Percentiles rank a stretch among this genome's conserved stretches.
Evolutionary conservation across 495 filamentous ascomycete species (phyloP).

Genomic region (Penicillium odoratum): DNA sequence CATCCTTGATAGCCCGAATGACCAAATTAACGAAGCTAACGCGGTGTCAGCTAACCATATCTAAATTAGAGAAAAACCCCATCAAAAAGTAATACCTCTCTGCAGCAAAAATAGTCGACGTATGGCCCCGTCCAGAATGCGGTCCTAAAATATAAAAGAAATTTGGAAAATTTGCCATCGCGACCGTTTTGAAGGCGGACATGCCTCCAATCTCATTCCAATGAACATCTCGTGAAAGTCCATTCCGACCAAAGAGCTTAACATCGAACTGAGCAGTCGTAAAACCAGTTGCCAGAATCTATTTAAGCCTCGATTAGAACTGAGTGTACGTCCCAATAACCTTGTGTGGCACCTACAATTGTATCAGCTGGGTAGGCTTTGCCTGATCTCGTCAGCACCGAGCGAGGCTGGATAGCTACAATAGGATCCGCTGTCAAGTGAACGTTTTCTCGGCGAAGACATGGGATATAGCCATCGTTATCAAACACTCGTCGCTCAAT

Average conservation of each 20-base stretch:
- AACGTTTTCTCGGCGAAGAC: slow-evolving; percentile 15
- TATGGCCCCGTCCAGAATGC: no score
- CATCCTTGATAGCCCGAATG: no score
- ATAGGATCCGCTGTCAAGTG: slow-evolving; percentile 17
- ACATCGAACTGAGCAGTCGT: slow-evolving; percentile 14
- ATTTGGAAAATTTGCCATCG: no score
- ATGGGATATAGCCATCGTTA: slow-evolving; percentile 11
- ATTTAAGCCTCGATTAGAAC: no score
- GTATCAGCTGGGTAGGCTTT: slow-evolving; percentile 11
- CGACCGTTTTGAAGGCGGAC: no score
- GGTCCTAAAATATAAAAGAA: no score
- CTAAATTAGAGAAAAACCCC: no score
- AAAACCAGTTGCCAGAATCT: slow-evolving; percentile 16
- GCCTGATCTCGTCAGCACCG: slow-evolving; percentile 18
- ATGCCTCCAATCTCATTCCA: slow-evolving; percentile 4
- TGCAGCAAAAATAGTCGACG: no score
- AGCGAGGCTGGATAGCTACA: slow-evolving; percentile 6
- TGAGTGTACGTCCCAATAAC: no score
- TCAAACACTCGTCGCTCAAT: slow-evolving; percentile 21
- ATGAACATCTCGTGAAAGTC: slow-evolving; percentile 9
- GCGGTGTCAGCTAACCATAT: no score
- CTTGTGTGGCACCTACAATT: slow-evolving; percentile 11
- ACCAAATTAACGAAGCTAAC: no score
- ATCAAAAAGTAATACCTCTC: no score
- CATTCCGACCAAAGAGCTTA: slow-evolving; percentile 11